Evolutionary conservation across 768 basidiomycete species (phyloP).

Genomic region (Pleurotus sapidus): DNA sequence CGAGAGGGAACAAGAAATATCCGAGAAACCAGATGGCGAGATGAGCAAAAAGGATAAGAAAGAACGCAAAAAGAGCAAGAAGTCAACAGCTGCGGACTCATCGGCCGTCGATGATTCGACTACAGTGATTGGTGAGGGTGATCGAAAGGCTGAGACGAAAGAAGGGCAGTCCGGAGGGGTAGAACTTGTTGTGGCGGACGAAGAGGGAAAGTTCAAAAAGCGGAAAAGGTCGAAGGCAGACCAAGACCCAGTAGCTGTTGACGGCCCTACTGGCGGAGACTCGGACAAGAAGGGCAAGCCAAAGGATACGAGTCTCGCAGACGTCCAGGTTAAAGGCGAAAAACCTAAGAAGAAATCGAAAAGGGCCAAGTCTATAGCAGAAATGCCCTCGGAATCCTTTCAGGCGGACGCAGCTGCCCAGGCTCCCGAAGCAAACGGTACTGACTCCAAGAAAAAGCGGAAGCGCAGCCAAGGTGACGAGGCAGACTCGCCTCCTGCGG

Average conservation of each 20-base stretch:
- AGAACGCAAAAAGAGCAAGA: constrained; percentile 20
- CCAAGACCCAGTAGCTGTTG: neutral
- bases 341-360: constrained; percentile 13
- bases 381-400: neutral
- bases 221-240: constrained; percentile 11
- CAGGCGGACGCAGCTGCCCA: neutral
- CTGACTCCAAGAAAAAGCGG: neutral
- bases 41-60: constrained; percentile 11
- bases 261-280: too few relatives aligned
- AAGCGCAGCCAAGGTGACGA: constrained; percentile 6
- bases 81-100: constrained; percentile 13
- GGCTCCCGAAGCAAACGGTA: neutral
- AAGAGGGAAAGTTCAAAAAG: constrained; percentile 9
- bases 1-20: constrained; percentile 25
- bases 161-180: constrained; percentile 18
- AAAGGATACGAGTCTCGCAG: constrained; percentile 9
- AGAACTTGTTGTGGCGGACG: neutral
- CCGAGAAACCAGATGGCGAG: constrained; percentile 21
- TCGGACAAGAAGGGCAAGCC: constrained; percentile 17
- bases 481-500: neutral
- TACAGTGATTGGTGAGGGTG: constrained; percentile 13
- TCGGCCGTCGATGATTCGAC: constrained; percentile 10
- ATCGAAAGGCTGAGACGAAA: constrained; percentile 25
- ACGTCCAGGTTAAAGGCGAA: constrained; percentile 2
- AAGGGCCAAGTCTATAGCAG: neutral